phyloP scores from a whole-genome alignment of 228 moss, liverwort and hornwort species.

The Sphagnum fallax region DNA sequence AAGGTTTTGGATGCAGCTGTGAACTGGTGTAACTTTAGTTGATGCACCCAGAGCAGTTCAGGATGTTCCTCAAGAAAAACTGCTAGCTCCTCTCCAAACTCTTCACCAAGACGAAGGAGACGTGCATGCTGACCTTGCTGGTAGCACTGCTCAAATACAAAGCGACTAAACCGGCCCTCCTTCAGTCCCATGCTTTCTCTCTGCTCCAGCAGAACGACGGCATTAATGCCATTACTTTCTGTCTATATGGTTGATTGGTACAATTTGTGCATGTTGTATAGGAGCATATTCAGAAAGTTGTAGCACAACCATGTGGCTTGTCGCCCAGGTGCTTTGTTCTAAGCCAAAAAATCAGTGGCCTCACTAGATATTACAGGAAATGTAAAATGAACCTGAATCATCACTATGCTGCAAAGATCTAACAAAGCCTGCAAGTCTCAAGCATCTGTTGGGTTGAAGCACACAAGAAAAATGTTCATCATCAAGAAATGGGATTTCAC shows the following conservation, averaged over 20 bases:
- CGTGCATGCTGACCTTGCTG: conserved; percentile 75
- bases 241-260: not conserved
- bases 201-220: conserved; percentile 19
- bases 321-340: no score
- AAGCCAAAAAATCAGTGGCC: no score
- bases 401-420: no score
- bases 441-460: no score
- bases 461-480: no score
- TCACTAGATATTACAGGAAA: no score
- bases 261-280: not conserved
- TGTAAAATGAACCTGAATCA: no score
- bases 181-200: conserved; percentile 96
- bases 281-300: no score
- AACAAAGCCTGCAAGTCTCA: no score
- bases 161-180: conserved; percentile 96
- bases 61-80: conserved; percentile 79
- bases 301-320: no score
- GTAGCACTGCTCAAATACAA: conserved; percentile 83
- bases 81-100: conserved; percentile 86
- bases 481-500: no score
- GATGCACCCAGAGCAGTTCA: conserved; percentile 85
- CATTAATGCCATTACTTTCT: not conserved
- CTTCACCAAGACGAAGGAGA: conserved; percentile 83
- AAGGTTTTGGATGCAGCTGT: conserved; percentile 63
- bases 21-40: conserved; percentile 68